Evolutionary conservation across 2,329 filamentous ascomycete species (phyloP).

Genomic region (Alternaria angustiovoidea): DNA sequence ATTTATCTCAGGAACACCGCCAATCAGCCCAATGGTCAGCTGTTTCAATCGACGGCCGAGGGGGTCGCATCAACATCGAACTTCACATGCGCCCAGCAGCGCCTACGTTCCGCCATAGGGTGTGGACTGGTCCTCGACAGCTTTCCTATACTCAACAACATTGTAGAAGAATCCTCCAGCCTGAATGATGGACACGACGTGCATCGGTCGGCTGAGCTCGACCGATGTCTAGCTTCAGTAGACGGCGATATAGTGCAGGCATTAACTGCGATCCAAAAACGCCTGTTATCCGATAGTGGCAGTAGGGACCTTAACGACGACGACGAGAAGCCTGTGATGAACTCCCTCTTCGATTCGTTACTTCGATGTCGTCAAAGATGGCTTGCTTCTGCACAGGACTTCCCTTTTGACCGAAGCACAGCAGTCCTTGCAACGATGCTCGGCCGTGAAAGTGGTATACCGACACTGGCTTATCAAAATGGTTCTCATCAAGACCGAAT

Average conservation of each 20-base stretch:
- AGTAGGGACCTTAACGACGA: neutral
- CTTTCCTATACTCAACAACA: neutral
- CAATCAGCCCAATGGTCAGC: neutral
- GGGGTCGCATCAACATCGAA: neutral
- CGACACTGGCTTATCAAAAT: neutral
- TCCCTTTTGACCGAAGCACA: neutral
- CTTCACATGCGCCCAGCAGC: neutral
- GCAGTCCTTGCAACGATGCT: neutral
- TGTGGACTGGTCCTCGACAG: neutral
- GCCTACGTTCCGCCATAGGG: neutral
- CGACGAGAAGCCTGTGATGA: neutral
- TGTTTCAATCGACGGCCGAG: neutral
- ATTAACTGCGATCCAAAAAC: neutral
- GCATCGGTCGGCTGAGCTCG: neutral
- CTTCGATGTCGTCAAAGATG: neutral
- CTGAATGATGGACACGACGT: neutral
- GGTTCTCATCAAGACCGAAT: neutral
- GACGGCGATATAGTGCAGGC: neutral
- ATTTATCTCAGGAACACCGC: neutral
- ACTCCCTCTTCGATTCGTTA: neutral
- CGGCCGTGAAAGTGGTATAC: neutral
- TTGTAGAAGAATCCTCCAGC: neutral
- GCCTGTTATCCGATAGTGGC: neutral
- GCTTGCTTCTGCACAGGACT: neutral
- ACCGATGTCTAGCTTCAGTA: neutral